Base-by-base conservation (phyloP, 768 basidiomycete genomes). In the Russula ochroleuca region DNA sequence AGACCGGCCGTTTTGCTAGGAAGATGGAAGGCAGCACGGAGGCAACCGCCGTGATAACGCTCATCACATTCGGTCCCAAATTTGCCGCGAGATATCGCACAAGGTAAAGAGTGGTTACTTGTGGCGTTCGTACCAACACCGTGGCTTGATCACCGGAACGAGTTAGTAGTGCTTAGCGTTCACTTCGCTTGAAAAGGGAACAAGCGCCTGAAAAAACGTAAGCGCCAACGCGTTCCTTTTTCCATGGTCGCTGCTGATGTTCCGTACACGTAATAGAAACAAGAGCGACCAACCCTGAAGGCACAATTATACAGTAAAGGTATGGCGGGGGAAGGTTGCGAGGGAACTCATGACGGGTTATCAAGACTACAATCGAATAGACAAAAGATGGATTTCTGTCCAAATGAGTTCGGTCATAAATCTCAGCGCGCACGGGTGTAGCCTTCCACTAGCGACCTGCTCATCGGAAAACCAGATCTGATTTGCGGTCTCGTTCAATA, bases 221-320 rank as follows among this genome's bases (percentile, higher is more conserved):
- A 60, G 52, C 45, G 38, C 52, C 40, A 64, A 43, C 0, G 55
- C n/a, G 17, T 64, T 31, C 40, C 53, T 64, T 60, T 59, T 64
- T 48, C 52, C 40, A 11, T 50, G 48, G 21, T 49, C 52, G 52
- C 14, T 11, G 57, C 38, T 49, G 31, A 50, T 49, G 47, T 50
- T 60, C 58, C 23, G 38, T 64, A 64, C 63, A 64, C 63, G 63
- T 64, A 64, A 64, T 60, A 23, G 48, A 54, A 28, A 25, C 23
- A 41, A 2, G 28, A 28, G 28, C 33, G 31, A 35, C 45, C 15
- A 53, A 49, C 49, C 63, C 43, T 59, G 23, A 52, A 45, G 58
- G 25, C 38, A 48, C 52, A 54, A 23, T 40, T n/a, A 21, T 21
- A 45, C 43, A 21, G 43, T 51, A 38, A 54, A 54, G 49, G 25